phyloP scores from a whole-genome alignment of 805 yeast genomes.

The Candida gorgasii region DNA sequence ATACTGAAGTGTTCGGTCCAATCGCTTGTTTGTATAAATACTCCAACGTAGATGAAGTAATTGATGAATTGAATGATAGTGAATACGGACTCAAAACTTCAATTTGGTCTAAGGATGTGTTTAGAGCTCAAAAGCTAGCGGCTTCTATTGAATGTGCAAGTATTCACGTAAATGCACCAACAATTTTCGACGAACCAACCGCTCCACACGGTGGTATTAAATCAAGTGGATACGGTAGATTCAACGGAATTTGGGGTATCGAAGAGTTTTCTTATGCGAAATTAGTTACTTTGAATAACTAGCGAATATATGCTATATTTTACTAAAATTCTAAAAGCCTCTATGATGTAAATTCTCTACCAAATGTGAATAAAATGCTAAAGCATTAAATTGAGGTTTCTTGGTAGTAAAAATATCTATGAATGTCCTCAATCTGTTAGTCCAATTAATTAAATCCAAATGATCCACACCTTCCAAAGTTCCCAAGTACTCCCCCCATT shows the following conservation, averaged over 20 bases:
- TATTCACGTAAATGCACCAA: slow-evolving; percentile 37
- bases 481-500: slow-evolving; percentile 85
- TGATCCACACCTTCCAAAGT: slow-evolving; percentile 80
- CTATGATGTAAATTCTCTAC: slow-evolving; percentile 60
- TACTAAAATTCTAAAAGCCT: slow-evolving; percentile 46
- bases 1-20: slow-evolving; percentile 47
- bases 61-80: slow-evolving; percentile 26
- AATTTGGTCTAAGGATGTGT: slow-evolving; percentile 40
- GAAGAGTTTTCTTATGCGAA: slow-evolving; percentile 41
- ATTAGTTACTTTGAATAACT: slow-evolving; percentile 27
- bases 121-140: slow-evolving; percentile 35
- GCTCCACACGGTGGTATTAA: slow-evolving; percentile 50
- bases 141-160: slow-evolving; percentile 40
- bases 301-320: not conserved
- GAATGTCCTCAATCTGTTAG: slow-evolving; percentile 48
- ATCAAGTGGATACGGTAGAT: slow-evolving; percentile 37
- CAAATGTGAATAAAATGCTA: slow-evolving; percentile 67
- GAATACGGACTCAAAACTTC: slow-evolving; percentile 43
- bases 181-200: slow-evolving; percentile 36
- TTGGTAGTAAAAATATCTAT: slow-evolving; percentile 25
- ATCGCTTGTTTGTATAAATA: slow-evolving; percentile 33
- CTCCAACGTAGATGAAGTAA: slow-evolving; percentile 16
- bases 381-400: slow-evolving; percentile 56
- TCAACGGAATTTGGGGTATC: slow-evolving; percentile 45
- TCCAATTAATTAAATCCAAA: slow-evolving; percentile 84